phyloP scores from a whole-genome alignment of 148 eudicot genomes.

The Rhododendron henanense region DNA sequence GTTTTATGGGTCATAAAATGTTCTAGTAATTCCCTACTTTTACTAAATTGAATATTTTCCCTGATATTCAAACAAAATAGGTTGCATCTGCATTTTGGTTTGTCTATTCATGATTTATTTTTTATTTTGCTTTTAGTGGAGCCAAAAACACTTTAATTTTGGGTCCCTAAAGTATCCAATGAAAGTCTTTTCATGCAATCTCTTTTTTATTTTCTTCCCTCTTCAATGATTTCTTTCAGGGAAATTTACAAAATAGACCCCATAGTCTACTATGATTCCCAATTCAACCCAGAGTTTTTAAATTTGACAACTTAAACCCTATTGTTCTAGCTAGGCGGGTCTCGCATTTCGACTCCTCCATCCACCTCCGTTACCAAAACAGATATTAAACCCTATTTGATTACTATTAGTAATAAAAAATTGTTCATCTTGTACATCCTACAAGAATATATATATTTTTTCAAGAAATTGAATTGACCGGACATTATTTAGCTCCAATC shows the following conservation, averaged over 20 bases:
- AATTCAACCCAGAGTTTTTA: not conserved
- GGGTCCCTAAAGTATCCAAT: slow-evolving; percentile 13
- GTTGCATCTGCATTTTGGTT: not conserved
- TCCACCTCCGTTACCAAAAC: not conserved
- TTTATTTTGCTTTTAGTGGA: not conserved
- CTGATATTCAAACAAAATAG: not conserved
- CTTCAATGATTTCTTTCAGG: not conserved
- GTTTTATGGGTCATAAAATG: not conserved
- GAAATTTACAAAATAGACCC: not conserved
- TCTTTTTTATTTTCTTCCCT: not conserved
- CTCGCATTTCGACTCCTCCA: not conserved
- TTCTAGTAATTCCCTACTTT: not conserved
- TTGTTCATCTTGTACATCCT: too few relatives aligned
- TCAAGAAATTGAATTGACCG: too few relatives aligned
- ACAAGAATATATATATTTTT: too few relatives aligned
- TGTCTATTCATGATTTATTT: not conserved
- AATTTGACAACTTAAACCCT: not conserved
- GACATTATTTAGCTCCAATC: too few relatives aligned
- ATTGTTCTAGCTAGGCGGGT: not conserved
- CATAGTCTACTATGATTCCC: not conserved
- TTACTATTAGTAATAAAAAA: too few relatives aligned
- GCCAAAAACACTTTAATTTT: slow-evolving; percentile 6
- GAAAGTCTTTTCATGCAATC: slow-evolving; percentile 7
- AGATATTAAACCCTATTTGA: not conserved
- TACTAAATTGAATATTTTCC: too few relatives aligned